Conservation (phyloP, 805 yeast genomes). For the Wickerhamomyces tratensis region DNA sequence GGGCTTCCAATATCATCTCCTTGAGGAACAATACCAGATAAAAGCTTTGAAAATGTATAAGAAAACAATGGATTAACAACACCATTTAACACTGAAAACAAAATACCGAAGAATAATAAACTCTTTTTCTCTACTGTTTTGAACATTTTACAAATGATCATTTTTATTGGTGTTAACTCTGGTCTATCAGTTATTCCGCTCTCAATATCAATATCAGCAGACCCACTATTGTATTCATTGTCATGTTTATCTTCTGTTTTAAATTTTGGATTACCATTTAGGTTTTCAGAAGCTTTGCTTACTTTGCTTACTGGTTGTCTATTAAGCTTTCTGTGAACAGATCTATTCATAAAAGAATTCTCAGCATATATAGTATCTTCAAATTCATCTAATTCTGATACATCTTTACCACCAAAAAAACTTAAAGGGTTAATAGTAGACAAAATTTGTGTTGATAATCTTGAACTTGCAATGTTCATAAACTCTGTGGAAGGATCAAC, state of each 20-base stretch:
- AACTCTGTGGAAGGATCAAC: background rate
- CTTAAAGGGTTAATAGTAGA: constrained; percentile 13
- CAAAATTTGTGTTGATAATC: constrained; percentile 11
- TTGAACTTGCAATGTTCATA: background rate
- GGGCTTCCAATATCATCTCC: constrained; percentile 22
- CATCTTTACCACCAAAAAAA: constrained; percentile 2
- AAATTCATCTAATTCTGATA: background rate
- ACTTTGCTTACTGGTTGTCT: background rate
- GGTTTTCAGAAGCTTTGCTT: too few relatives aligned
- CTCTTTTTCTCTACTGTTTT: constrained; percentile 15
- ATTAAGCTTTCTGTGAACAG: constrained; percentile 2
- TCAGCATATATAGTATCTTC: constrained; percentile 2
- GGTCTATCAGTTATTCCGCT: constrained; percentile 10
- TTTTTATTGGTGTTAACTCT: constrained; percentile 16
- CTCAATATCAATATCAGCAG: constrained; percentile 5
- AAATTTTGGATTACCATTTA: background rate
- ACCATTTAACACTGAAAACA: constrained; percentile 47
- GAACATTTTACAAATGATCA: constrained; percentile 21
- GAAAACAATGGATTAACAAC: constrained; percentile 70
- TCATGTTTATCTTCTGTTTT: background rate
- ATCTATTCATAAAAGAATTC: background rate
- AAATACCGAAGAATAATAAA: constrained; percentile 38
- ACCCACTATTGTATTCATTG: constrained; percentile 1
- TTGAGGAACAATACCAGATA: constrained; percentile 50
- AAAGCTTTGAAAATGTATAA: constrained; percentile 59